Conservation (phyloP, 179 eudicot genomes). For the Nepenthes alata region DNA sequence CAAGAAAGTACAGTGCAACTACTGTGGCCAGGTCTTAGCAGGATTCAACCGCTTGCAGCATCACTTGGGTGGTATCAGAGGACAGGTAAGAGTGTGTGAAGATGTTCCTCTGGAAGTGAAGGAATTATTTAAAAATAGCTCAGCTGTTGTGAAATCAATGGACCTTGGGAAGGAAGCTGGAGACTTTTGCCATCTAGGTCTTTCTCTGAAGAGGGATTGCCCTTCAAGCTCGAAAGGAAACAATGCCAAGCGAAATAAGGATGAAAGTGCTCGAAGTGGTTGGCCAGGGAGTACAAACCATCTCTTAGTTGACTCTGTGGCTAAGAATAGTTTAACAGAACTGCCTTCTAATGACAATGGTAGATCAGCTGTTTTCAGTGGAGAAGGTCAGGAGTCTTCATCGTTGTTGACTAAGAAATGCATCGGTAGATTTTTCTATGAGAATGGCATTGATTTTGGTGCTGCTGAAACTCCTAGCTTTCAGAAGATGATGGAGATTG, state of each 20-base stretch:
- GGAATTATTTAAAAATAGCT: slow-evolving; percentile 14
- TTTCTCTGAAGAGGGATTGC: slow-evolving; percentile 31
- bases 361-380: slow-evolving; percentile 3
- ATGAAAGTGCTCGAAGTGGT: slow-evolving; percentile 6
- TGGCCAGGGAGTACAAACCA: slow-evolving; percentile 7
- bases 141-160: slow-evolving; percentile 19
- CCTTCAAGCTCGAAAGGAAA: slow-evolving; percentile 9
- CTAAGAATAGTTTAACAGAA: slow-evolving; percentile 2
- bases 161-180: slow-evolving; percentile 30
- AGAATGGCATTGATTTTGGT: slow-evolving; percentile 32
- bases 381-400: slow-evolving; percentile 15
- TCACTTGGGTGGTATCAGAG: slow-evolving; percentile 42
- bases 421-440: slow-evolving; percentile 38
- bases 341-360: slow-evolving; percentile 6
- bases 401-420: slow-evolving; percentile 14
- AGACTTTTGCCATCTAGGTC: slow-evolving; percentile 10
- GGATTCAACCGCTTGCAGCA: slow-evolving; percentile 36
- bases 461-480: slow-evolving; percentile 39
- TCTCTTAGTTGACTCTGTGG: slow-evolving; percentile 1
- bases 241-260: not conserved
- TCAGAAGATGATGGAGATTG: slow-evolving; percentile 25
- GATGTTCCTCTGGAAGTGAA: slow-evolving; percentile 29
- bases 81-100: slow-evolving; percentile 27
- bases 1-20: slow-evolving; percentile 31
- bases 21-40: slow-evolving; percentile 37